These are phyloP conservation scores for Aspergillus versicolor DNA, from an alignment of 2,329 filamentous ascomycete genomes.

Conservation along the genomic window DNA sequence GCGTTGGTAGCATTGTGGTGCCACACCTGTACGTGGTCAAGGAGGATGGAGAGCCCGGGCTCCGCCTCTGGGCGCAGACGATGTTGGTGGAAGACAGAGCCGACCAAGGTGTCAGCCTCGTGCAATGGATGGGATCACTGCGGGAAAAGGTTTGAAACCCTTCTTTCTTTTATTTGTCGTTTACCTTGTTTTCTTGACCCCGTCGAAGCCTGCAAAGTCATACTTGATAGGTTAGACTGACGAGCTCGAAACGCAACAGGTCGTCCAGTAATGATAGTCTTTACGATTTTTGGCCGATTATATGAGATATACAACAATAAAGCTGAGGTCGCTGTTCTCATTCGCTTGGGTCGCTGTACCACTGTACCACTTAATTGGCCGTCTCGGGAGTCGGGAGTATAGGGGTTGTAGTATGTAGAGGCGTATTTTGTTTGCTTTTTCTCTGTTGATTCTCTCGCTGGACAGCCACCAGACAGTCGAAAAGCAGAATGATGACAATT, in stretches of 20 bases:
- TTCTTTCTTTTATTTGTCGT: constrained; percentile 11
- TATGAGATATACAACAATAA: constrained; percentile 24
- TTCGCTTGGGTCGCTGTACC: constrained; percentile 3
- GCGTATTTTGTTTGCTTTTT: constrained; percentile 2
- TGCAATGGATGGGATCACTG: constrained; percentile 88
- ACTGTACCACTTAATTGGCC: neutral
- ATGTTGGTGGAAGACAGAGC: constrained; percentile 91
- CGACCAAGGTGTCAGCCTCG: constrained; percentile 88
- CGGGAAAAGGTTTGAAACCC: constrained; percentile 79
- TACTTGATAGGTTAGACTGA: constrained; percentile 22
- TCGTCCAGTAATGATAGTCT: constrained; percentile 33
- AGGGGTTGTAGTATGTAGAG: neutral
- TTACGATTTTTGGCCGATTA: constrained; percentile 20
- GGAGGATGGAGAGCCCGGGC: constrained; percentile 91
- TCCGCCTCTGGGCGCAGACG: constrained; percentile 96
- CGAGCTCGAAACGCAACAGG: constrained; percentile 26
- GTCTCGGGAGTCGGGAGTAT: neutral
- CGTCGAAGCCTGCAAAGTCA: constrained; percentile 7
- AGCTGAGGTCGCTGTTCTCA: constrained; percentile 14
- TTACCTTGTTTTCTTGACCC: constrained; percentile 9
- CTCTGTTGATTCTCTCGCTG: neutral
- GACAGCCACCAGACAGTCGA: neutral
- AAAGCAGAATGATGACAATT: constrained; percentile 1
- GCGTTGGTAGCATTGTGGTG: constrained; percentile 88
- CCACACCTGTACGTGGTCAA: constrained; percentile 91